Percentiles rank a stretch among this genome's conserved stretches.
phyloP scores from a whole-genome alignment of 805 yeast species.

The Nakazawaea ernobii region DNA sequence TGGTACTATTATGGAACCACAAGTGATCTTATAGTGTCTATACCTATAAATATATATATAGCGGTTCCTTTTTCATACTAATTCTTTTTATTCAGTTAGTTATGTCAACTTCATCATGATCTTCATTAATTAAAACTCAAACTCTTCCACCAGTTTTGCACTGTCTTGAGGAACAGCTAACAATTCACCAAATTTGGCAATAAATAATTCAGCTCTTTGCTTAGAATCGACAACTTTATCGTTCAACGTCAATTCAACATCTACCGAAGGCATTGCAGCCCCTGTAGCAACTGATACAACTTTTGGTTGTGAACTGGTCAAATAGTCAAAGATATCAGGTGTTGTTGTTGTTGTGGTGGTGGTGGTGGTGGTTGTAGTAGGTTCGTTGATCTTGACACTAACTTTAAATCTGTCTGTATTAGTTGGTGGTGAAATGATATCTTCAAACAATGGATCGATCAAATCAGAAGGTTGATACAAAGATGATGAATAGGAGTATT shows the following conservation, averaged over 20 bases:
- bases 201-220: slow-evolving; percentile 34
- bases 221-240: slow-evolving; percentile 39
- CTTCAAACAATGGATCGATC: slow-evolving; percentile 58
- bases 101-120: too few species aligned
- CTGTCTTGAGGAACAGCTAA: neutral
- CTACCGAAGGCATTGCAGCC: slow-evolving; percentile 24
- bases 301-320: slow-evolving; percentile 14
- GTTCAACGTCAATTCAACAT: slow-evolving; percentile 29
- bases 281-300: slow-evolving; percentile 1
- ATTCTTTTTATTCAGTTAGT: too few species aligned
- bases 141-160: slow-evolving; percentile 1
- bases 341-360: slow-evolving; percentile 11
- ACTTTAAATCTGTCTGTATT: slow-evolving; percentile 38
- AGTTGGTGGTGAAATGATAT: slow-evolving; percentile 40
- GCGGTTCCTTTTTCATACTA: too few species aligned
- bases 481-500: slow-evolving; percentile 33
- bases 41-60: too few species aligned
- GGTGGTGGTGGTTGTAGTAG: slow-evolving; percentile 10
- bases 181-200: slow-evolving; percentile 20
- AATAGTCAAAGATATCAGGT: slow-evolving; percentile 22
- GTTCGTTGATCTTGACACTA: slow-evolving; percentile 22
- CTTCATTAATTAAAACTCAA: neutral
- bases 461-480: slow-evolving; percentile 35
- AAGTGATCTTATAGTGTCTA: too few species aligned
- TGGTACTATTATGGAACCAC: too few species aligned